phyloP scores from a whole-genome alignment of 2,329 filamentous ascomycete species.

The Calcarisporium arbuscula region DNA sequence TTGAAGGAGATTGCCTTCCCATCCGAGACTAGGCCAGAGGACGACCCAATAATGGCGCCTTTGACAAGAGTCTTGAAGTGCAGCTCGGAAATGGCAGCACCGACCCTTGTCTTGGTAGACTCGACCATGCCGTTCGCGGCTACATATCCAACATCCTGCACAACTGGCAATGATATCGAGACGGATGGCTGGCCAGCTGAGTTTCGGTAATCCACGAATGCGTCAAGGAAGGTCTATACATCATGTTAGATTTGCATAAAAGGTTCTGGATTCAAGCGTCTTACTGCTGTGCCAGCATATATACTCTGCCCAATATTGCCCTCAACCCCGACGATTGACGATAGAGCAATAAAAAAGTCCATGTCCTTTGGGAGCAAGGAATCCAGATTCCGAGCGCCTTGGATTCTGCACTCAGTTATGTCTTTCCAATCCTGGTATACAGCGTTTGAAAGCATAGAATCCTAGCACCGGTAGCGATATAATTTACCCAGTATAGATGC shows the following conservation, averaged over 20 bases:
- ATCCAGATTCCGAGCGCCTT: constrained; percentile 25
- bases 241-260: too few species aligned
- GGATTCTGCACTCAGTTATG: constrained; percentile 25
- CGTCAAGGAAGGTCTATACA: constrained; percentile 23
- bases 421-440: constrained; percentile 17
- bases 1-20: too few species aligned
- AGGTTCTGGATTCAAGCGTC: too few species aligned
- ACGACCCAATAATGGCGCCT: too few species aligned
- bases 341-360: constrained; percentile 32
- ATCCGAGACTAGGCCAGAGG: too few species aligned
- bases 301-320: constrained; percentile 29
- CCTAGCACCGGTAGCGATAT: too few species aligned
- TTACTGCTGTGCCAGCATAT: constrained; percentile 31
- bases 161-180: constrained; percentile 3
- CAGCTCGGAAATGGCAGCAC: too few species aligned
- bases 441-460: constrained; percentile 15
- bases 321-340: constrained; percentile 26
- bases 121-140: too few species aligned
- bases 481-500: too few species aligned
- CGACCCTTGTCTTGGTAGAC: too few species aligned
- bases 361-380: constrained; percentile 9
- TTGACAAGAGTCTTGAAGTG: too few species aligned
- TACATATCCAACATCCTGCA: constrained; percentile 17
- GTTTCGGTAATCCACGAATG: constrained; percentile 12
- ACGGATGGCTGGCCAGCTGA: not conserved